Percentiles rank a stretch among this genome's conserved stretches.
These are phyloP conservation scores for Hirschfeldia incana DNA, from an alignment of 345 rosid species.

Conservation along the genomic window DNA sequence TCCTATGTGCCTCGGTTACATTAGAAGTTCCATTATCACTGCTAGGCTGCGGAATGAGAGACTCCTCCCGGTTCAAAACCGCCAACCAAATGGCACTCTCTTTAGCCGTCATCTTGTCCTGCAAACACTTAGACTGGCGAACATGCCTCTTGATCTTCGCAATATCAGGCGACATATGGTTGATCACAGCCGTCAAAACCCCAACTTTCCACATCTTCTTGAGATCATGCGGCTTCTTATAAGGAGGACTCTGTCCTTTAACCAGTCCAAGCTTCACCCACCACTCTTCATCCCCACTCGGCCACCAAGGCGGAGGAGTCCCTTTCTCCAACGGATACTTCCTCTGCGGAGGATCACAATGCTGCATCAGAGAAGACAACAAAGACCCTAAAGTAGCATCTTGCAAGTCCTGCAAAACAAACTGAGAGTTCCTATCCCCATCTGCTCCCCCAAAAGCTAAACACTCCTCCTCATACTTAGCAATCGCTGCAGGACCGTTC, in stretches of 20 bases:
- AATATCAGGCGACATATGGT: constrained; percentile 95
- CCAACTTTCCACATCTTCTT: constrained; percentile 99
- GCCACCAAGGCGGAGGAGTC: constrained; percentile 99
- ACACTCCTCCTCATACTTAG: constrained; percentile 82
- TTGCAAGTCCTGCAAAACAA: constrained; percentile 83
- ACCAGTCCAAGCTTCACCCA: constrained; percentile 74
- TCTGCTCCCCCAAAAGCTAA: constrained; percentile 64
- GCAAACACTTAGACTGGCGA: constrained; percentile 94
- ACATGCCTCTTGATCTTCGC: constrained; percentile 92
- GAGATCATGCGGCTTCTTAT: constrained; percentile 93
- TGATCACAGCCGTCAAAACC: constrained; percentile 92
- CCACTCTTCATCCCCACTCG: constrained; percentile 94
- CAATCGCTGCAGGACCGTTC: constrained; percentile 96
- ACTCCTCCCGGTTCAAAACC: constrained; percentile 83
- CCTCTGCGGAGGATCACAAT: constrained; percentile 97
- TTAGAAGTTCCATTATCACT: constrained; percentile 84
- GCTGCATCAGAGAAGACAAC: constrained; percentile 96
- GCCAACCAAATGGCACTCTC: constrained; percentile 99
- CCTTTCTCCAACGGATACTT: constrained; percentile 91
- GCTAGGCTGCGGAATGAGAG: constrained; percentile 69
- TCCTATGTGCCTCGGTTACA: constrained; percentile 60
- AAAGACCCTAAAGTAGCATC: constrained; percentile 99
- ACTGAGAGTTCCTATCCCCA: constrained; percentile 57
- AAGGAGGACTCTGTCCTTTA: constrained; percentile 73
- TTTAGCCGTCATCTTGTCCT: constrained; percentile 99